A percentile compares a stretch with the other conserved stretches of the same genome.
These are phyloP conservation scores for Pseudohyphozyma bogoriensis DNA, from an alignment of 768 basidiomycete genomes.

Conservation along the genomic window DNA sequence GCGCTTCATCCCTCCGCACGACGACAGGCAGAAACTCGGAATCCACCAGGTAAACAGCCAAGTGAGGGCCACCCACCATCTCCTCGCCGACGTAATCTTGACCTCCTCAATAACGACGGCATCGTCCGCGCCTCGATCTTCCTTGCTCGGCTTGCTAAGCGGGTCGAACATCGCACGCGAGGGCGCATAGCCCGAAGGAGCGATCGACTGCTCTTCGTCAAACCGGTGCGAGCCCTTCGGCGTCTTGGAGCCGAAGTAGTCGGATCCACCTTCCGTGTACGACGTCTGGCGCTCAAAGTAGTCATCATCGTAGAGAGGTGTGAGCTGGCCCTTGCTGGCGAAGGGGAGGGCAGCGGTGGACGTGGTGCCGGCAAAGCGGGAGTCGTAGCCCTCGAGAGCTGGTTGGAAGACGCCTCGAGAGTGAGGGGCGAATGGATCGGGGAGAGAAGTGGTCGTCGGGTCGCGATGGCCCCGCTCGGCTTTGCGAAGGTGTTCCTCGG, in stretches of 20 bases:
- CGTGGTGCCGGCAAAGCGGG: constrained; percentile 13
- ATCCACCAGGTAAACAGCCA: constrained; percentile 90
- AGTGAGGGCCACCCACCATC: constrained; percentile 77
- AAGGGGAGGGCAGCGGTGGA: constrained; percentile 73
- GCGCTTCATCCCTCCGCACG: constrained; percentile 85
- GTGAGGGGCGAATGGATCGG: constrained; percentile 18
- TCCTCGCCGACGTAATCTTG: constrained; percentile 66
- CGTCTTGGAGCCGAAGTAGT: constrained; percentile 17
- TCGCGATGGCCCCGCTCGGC: constrained; percentile 57
- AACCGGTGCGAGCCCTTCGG: not conserved
- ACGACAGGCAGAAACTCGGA: constrained; percentile 58
- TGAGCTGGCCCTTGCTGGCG: constrained; percentile 71
- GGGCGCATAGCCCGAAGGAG: constrained; percentile 8
- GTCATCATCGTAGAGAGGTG: constrained; percentile 58
- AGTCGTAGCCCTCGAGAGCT: constrained; percentile 23
- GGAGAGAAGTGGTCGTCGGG: constrained; percentile 41
- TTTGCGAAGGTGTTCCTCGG: constrained; percentile 75
- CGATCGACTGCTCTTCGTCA: constrained; percentile 25
- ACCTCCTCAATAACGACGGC: constrained; percentile 54
- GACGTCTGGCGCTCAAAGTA: constrained; percentile 47
- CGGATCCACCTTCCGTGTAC: constrained; percentile 15
- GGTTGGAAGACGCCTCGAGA: constrained; percentile 16
- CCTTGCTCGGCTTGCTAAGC: constrained; percentile 15
- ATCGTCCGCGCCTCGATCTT: not conserved
- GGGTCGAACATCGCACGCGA: constrained; percentile 23